Evolutionary conservation across 177 flowering plant genomes (phyloP).

Genomic region (Vitis hybrid): DNA sequence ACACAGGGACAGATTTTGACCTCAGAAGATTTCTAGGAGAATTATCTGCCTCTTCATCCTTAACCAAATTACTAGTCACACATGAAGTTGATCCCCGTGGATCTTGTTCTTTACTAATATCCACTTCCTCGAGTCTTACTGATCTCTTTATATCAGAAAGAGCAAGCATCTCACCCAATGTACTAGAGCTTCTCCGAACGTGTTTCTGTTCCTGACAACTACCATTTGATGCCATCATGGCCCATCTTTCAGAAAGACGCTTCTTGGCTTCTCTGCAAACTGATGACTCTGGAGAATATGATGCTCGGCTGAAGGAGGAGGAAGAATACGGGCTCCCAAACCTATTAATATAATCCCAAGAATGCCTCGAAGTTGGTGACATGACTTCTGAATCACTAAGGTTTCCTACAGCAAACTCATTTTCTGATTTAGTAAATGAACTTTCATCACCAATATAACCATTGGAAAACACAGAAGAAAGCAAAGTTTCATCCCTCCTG

Average conservation of each 20-base stretch:
- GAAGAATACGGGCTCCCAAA: constrained; percentile 67
- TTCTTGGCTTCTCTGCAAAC: constrained; percentile 96
- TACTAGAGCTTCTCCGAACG: constrained; percentile 71
- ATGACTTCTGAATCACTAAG: constrained; percentile 78
- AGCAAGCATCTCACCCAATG: constrained; percentile 97
- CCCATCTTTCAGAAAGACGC: constrained; percentile 96
- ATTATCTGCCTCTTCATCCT: constrained; percentile 31
- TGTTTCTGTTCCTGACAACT: constrained; percentile 58
- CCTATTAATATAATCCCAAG: constrained; percentile 76
- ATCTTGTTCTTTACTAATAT: constrained; percentile 40
- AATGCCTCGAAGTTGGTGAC: constrained; percentile 79
- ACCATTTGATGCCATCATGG: constrained; percentile 67
- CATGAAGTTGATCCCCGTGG: constrained; percentile 31
- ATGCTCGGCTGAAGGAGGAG: constrained; percentile 70
- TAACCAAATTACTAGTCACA: constrained; percentile 23
- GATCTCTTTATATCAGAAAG: constrained; percentile 66
- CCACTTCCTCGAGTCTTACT: constrained; percentile 31
- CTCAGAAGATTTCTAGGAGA: constrained; percentile 67
- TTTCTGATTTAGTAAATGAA: constrained; percentile 75
- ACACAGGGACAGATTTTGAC: constrained; percentile 84
- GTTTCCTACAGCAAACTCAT: constrained; percentile 55
- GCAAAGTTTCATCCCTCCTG: constrained; percentile 56
- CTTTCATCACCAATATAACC: constrained; percentile 87
- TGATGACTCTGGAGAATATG: constrained; percentile 85
- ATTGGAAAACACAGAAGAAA: constrained; percentile 76